phyloP scores from a whole-genome alignment of 139 green algal genomes.

The Pleodorina starrii region DNA sequence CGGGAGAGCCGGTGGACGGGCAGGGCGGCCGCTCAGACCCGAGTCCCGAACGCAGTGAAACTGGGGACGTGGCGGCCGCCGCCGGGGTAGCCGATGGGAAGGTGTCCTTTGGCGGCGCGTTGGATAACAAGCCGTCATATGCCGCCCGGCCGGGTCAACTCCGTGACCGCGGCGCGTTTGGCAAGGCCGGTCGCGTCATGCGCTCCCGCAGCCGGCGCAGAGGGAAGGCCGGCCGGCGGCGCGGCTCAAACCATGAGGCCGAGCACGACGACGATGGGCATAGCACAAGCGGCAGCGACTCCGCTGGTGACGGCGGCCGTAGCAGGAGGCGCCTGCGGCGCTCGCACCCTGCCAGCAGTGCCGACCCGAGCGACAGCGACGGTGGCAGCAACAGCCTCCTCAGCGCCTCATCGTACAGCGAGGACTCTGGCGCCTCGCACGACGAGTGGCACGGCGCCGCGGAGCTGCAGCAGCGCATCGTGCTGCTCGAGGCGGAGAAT shows the following conservation, averaged over 20 bases:
- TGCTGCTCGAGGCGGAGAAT: slow-evolving; percentile 47
- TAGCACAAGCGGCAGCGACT: neutral
- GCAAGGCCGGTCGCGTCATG: neutral
- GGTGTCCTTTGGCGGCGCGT: no score
- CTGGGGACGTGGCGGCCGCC: no score
- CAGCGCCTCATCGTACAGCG: neutral
- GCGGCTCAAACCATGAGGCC: neutral
- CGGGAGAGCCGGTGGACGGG: no score
- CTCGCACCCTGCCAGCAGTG: neutral
- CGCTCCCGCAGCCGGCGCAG: no score
- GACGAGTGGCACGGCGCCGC: neutral
- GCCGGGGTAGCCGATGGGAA: no score
- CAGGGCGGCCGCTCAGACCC: no score
- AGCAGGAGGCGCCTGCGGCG: neutral
- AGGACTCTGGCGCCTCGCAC: neutral
- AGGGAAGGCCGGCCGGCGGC: no score
- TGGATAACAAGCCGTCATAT: no score
- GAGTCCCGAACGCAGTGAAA: no score
- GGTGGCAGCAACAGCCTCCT: neutral
- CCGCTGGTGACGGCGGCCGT: neutral
- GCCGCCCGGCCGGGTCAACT: no score
- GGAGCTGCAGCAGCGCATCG: slow-evolving; percentile 28
- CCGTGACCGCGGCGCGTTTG: neutral
- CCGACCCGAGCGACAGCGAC: neutral
- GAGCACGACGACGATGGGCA: neutral